Conservation (phyloP, 148 eudicot species). For the Rhododendron mucronatum region DNA sequence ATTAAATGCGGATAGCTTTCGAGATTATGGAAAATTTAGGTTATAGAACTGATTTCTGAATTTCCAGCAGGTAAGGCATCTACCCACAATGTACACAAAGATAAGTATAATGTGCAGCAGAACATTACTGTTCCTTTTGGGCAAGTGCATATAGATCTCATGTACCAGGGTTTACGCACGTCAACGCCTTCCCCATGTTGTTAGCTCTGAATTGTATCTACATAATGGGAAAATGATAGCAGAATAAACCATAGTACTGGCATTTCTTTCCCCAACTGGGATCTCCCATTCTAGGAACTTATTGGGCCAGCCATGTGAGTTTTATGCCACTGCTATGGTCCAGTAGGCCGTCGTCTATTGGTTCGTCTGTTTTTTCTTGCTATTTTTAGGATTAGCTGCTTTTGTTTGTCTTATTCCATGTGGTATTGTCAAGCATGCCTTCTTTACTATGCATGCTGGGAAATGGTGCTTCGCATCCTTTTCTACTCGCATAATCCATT, state of each 20-base stretch:
- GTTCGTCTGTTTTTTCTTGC: neutral
- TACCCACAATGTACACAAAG: neutral
- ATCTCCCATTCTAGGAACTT: neutral
- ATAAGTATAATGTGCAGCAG: neutral
- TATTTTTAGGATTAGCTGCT: constrained; percentile 1
- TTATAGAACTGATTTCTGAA: neutral
- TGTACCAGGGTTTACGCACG: neutral
- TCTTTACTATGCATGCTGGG: neutral
- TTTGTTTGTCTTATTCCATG: neutral
- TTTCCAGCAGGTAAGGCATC: neutral
- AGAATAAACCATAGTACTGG: neutral
- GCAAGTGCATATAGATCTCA: neutral
- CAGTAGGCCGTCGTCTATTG: neutral
- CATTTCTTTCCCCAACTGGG: neutral
- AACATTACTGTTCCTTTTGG: neutral
- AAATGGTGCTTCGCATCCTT: neutral
- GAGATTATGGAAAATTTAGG: neutral
- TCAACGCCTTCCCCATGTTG: neutral
- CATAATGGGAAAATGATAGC: neutral
- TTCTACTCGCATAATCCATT: neutral
- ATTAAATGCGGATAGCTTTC: neutral
- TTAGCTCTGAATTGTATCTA: neutral
- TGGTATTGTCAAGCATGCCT: neutral
- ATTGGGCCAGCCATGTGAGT: neutral
- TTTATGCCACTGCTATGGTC: neutral